Conservation (phyloP, 2,329 filamentous ascomycete genomes). For the Aspergillus tamarii region DNA sequence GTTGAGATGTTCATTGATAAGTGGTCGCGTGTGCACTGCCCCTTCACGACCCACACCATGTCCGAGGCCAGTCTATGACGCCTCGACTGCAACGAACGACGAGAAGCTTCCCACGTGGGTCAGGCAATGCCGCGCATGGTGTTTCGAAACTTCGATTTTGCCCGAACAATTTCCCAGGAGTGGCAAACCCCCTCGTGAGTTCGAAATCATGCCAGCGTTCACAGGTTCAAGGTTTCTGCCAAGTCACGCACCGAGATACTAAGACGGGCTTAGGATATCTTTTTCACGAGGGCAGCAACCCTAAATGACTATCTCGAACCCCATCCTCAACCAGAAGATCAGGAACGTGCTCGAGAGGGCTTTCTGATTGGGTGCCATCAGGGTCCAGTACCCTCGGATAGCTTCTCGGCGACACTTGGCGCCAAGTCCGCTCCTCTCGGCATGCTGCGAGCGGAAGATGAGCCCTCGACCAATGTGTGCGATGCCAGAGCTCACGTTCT, state of each 20-base stretch:
- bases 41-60: neutral
- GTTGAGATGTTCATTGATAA: neutral
- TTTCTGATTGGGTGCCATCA: slow-evolving; percentile 1
- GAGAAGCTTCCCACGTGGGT: neutral
- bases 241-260: slow-evolving; percentile 6
- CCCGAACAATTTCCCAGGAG: neutral
- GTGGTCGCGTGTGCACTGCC: neutral
- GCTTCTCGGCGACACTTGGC: slow-evolving; percentile 1
- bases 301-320: neutral
- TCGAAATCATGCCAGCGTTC: neutral
- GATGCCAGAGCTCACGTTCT: slow-evolving; percentile 16
- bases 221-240: neutral
- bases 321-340: slow-evolving; percentile 12
- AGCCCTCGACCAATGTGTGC: slow-evolving; percentile 14
- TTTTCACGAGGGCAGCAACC: neutral
- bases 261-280: neutral
- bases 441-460: neutral
- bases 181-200: neutral
- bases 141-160: neutral
- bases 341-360: slow-evolving; percentile 15
- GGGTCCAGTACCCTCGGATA: neutral
- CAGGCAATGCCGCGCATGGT: neutral
- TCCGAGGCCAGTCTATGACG: neutral
- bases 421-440: slow-evolving; percentile 22
- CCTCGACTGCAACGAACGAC: neutral